A percentile compares a stretch with the other conserved stretches of the same genome.
Conservation (phyloP, 129 eudicot genomes). For the Flaveria ramosissima region DNA sequence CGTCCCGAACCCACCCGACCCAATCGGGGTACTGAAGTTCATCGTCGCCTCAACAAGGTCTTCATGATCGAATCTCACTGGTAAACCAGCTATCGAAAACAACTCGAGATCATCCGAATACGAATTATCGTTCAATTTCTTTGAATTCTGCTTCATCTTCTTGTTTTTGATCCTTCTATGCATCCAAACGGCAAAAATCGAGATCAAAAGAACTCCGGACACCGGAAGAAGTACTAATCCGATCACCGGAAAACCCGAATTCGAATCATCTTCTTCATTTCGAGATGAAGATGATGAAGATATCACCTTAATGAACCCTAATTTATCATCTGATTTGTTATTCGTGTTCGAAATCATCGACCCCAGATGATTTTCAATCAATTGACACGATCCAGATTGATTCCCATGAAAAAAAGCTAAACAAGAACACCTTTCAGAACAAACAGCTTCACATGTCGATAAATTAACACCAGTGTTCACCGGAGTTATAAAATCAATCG, state of each 20-base stretch:
- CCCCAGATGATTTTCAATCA: constrained; percentile 52
- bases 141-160: neutral
- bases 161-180: constrained; percentile 37
- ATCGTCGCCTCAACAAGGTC: constrained; percentile 66
- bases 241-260: constrained; percentile 41
- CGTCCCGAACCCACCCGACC: constrained; percentile 87
- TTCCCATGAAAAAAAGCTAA: constrained; percentile 63
- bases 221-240: constrained; percentile 61
- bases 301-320: constrained; percentile 58
- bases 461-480: constrained; percentile 33
- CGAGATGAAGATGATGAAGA: constrained; percentile 22
- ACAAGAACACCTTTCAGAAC: constrained; percentile 65
- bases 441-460: constrained; percentile 59
- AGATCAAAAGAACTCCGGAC: constrained; percentile 38
- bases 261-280: neutral
- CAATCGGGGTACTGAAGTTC: constrained; percentile 59
- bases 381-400: constrained; percentile 65
- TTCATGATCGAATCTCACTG: constrained; percentile 53
- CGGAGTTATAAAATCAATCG: constrained; percentile 48
- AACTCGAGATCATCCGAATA: constrained; percentile 35
- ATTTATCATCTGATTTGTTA: constrained; percentile 22
- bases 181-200: constrained; percentile 37
- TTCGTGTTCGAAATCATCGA: constrained; percentile 41
- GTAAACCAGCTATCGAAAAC: constrained; percentile 79
- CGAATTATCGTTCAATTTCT: constrained; percentile 28